phyloP scores from a whole-genome alignment of 2,329 filamentous ascomycete genomes.

The Colletotrichum cereale region DNA sequence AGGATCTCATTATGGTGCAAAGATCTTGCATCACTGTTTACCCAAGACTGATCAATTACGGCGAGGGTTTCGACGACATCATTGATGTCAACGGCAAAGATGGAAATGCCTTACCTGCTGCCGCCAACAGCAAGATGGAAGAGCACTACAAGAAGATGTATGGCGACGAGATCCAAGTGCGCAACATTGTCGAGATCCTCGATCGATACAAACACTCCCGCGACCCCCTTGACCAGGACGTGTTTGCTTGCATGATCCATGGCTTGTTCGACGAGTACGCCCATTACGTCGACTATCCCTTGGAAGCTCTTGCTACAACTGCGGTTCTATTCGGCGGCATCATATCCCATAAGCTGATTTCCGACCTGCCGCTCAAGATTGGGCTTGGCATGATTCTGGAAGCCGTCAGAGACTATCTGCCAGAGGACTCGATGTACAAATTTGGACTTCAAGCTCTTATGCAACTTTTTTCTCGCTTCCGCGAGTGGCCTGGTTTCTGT shows the following conservation, averaged over 20 bases:
- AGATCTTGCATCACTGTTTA: conserved; percentile 92
- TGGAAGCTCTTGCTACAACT: conserved; percentile 95
- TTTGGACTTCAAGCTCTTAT: conserved; percentile 96
- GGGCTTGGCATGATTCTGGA: conserved; percentile 99
- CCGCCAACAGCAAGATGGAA: conserved; percentile 92
- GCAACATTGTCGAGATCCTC: conserved; percentile 86
- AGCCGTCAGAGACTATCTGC: conserved; percentile 85
- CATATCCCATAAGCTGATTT: conserved; percentile 92
- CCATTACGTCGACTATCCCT: conserved; percentile 93
- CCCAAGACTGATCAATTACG: conserved; percentile 95
- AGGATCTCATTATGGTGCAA: conserved; percentile 84
- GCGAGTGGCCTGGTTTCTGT: conserved; percentile 97
- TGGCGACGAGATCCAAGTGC: conserved; percentile 86
- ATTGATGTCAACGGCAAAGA: conserved; percentile 87
- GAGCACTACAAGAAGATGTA: conserved; percentile 99
- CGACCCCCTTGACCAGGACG: conserved; percentile 87
- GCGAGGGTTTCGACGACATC: conserved; percentile 90
- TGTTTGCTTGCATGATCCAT: conserved; percentile 99
- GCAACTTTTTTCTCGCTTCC: conserved; percentile 84
- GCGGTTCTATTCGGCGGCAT: conserved; percentile 97
- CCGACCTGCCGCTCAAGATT: conserved; percentile 89
- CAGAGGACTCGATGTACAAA: conserved; percentile 95
- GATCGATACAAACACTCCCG: conserved; percentile 89
- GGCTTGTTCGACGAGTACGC: conserved; percentile 97
- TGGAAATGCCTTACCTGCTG: conserved; percentile 83